These are phyloP conservation scores for Microascus cirrosus DNA, from an alignment of 2,329 filamentous ascomycete species.

Conservation along the genomic window DNA sequence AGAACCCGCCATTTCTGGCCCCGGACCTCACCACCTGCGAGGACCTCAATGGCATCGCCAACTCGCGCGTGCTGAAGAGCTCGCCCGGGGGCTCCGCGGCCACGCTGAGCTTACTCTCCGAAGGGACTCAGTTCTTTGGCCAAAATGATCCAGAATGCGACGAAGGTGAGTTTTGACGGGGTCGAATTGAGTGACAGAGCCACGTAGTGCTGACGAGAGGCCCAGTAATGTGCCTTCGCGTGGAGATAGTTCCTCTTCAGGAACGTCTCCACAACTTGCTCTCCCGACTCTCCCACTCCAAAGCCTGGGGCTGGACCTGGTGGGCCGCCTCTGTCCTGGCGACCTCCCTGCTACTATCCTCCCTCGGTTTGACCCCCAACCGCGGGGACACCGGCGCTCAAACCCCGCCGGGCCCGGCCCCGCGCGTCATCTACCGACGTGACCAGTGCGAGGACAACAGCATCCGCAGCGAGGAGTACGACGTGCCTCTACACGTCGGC, in stretches of 20 bases:
- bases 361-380: slow-evolving; percentile 2
- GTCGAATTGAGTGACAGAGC: too few relatives aligned
- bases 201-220: too few relatives aligned
- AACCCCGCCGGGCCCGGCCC: not conserved
- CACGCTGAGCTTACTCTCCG: not conserved
- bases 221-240: not conserved
- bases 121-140: not conserved
- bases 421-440: not conserved
- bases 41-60: slow-evolving; percentile 44
- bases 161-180: not conserved
- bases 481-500: slow-evolving; percentile 44
- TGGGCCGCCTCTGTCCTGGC: slow-evolving; percentile 30
- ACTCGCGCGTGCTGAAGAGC: slow-evolving; percentile 26
- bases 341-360: slow-evolving; percentile 18
- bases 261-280: slow-evolving; percentile 17
- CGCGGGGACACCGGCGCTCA: slow-evolving; percentile 3
- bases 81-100: not conserved
- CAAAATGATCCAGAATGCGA: not conserved
- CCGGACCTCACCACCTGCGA: slow-evolving; percentile 38
- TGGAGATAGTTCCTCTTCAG: slow-evolving; percentile 5
- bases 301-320: slow-evolving; percentile 25
- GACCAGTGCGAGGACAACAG: slow-evolving; percentile 15
- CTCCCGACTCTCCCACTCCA: slow-evolving; percentile 13
- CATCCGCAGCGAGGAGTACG: slow-evolving; percentile 29
- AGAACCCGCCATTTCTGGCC: slow-evolving; percentile 37